These are phyloP conservation scores for Gleditsia sinensis DNA, from an alignment of 306 rosid species.

Conservation along the genomic window DNA sequence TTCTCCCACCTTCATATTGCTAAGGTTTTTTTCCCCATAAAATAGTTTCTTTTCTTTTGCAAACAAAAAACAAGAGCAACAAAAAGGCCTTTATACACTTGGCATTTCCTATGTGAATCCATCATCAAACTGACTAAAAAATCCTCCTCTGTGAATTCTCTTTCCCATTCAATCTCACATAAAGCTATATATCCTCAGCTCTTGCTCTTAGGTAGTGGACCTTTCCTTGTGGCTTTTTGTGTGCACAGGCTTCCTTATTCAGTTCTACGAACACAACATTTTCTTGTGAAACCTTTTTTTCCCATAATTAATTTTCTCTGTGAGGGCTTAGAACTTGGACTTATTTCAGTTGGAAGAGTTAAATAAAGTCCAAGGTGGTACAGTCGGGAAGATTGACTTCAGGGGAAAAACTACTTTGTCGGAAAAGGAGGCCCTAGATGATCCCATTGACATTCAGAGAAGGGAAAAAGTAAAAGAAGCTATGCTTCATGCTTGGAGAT, in stretches of 20 bases:
- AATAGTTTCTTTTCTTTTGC: conserved; percentile 13
- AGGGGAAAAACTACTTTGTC: conserved; percentile 22
- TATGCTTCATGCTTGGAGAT: conserved; percentile 95
- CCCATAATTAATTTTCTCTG: not conserved
- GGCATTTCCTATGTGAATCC: not conserved
- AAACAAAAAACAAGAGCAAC: conserved; percentile 10
- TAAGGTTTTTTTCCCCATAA: not conserved
- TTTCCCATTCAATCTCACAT: conserved; percentile 1
- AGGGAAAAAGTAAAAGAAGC: conserved; percentile 95
- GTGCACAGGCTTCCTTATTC: conserved; percentile 19
- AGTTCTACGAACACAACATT: conserved; percentile 10
- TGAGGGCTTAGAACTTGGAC: conserved; percentile 25
- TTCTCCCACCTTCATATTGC: not conserved
- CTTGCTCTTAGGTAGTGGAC: conserved; percentile 3
- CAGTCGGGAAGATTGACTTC: conserved; percentile 13
- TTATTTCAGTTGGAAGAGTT: conserved; percentile 70
- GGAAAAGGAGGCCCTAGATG: conserved; percentile 54
- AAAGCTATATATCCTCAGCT: not conserved
- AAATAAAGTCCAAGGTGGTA: conserved; percentile 39
- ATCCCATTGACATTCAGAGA: conserved; percentile 68
- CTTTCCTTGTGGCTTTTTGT: conserved; percentile 19
- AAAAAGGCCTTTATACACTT: not conserved
- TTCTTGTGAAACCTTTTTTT: not conserved
- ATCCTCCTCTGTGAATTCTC: not conserved
- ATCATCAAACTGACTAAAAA: conserved; percentile 14